These are phyloP conservation scores for Ilyonectria sp. DNA, from an alignment of 2,329 filamentous ascomycete genomes.

Conservation along the genomic window DNA sequence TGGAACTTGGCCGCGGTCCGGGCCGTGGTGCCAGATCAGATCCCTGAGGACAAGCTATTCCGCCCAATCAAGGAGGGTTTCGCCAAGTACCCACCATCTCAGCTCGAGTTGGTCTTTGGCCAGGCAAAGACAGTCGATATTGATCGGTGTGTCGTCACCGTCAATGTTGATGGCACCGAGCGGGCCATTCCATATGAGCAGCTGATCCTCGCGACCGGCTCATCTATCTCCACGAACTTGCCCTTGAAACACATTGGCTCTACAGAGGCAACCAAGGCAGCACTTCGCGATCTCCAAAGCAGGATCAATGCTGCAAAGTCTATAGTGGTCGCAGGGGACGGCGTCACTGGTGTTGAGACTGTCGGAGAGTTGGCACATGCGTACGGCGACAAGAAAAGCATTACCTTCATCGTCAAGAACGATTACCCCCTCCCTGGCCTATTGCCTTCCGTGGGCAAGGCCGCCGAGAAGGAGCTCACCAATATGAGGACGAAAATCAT, in stretches of 20 bases:
- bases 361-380: slow-evolving; percentile 19
- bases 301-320: slow-evolving; percentile 13
- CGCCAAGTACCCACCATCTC: slow-evolving; percentile 7
- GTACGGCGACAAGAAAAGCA: neutral
- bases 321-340: slow-evolving; percentile 21
- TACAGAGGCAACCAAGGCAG: neutral
- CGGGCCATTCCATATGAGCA: slow-evolving; percentile 14
- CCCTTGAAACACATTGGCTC: slow-evolving; percentile 8
- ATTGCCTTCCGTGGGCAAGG: no score
- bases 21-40: slow-evolving; percentile 10
- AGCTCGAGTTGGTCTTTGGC: slow-evolving; percentile 24
- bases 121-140: slow-evolving; percentile 1
- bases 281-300: neutral
- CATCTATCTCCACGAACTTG: neutral
- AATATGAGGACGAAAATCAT: no score
- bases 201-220: slow-evolving; percentile 16
- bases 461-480: no score
- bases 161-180: slow-evolving; percentile 4
- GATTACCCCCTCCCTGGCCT: no score
- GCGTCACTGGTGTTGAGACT: slow-evolving; percentile 21
- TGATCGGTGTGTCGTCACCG: slow-evolving; percentile 1
- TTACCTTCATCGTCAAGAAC: no score
- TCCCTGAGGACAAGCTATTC: slow-evolving; percentile 22
- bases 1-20: slow-evolving; percentile 22
- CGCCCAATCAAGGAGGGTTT: slow-evolving; percentile 14